These are phyloP conservation scores for Talaromyces rugulosus DNA, from an alignment of 2,329 filamentous ascomycete species.

Conservation along the genomic window DNA sequence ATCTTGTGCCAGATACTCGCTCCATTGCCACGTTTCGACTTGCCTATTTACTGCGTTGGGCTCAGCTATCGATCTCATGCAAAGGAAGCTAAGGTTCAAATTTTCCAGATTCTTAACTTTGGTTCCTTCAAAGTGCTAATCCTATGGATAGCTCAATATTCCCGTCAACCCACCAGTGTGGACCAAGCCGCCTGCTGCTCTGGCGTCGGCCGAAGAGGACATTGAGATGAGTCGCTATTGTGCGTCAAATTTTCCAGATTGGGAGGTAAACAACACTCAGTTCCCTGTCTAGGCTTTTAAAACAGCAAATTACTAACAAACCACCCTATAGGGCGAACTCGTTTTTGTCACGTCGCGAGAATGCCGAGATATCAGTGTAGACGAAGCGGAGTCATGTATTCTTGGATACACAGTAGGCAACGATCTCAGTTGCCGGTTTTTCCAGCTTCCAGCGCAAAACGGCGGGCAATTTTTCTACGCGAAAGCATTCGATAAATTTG, in stretches of 20 bases:
- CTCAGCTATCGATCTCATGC: constrained; percentile 7
- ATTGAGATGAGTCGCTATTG: constrained; percentile 8
- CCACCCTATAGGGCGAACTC: constrained; percentile 4
- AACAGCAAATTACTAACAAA: not conserved
- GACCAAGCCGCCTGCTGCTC: constrained; percentile 8
- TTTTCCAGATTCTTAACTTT: not conserved
- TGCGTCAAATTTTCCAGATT: constrained; percentile 9
- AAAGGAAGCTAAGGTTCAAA: constrained; percentile 3
- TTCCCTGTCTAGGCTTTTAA: not conserved
- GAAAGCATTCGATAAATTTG: constrained; percentile 38
- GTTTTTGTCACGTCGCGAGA: constrained; percentile 10
- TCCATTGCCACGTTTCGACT: constrained; percentile 1
- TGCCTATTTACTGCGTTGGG: constrained; percentile 9
- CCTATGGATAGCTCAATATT: constrained; percentile 6
- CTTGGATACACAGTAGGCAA: constrained; percentile 32
- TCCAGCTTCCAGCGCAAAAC: constrained; percentile 22
- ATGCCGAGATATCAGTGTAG: constrained; percentile 7
- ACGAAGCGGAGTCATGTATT: constrained; percentile 23
- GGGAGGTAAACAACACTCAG: constrained; percentile 2
- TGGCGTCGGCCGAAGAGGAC: constrained; percentile 3
- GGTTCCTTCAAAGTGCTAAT: not conserved
- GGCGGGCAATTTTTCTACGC: constrained; percentile 38
- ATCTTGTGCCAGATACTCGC: not conserved
- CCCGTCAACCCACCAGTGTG: constrained; percentile 8
- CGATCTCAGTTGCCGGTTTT: constrained; percentile 28